Evolutionary conservation across 2,329 filamentous ascomycete species (phyloP).

Genomic region (Monosporascus sp.): DNA sequence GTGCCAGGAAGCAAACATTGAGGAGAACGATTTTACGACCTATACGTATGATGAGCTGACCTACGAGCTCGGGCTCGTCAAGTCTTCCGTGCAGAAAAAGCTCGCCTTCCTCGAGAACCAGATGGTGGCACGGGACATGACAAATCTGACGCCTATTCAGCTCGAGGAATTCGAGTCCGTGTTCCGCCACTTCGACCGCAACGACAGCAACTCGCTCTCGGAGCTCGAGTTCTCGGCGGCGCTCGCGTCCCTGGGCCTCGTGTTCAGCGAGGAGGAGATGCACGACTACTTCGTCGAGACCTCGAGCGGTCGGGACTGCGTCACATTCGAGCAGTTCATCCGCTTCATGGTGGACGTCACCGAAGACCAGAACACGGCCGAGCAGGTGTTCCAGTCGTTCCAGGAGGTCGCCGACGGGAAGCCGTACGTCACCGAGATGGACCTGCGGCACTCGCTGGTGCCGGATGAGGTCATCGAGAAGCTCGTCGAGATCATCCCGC

Average conservation of each 20-base stretch:
- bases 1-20: constrained; percentile 94
- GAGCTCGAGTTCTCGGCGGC: constrained; percentile 96
- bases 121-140: constrained; percentile 97
- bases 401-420: constrained; percentile 96
- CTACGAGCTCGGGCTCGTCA: constrained; percentile 90
- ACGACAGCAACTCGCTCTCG: constrained; percentile 81
- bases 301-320: constrained; percentile 70
- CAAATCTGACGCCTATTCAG: constrained; percentile 95
- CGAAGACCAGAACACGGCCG: constrained; percentile 96
- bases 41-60: constrained; percentile 95
- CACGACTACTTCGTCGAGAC: constrained; percentile 89
- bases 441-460: constrained; percentile 88
- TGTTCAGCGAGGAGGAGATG: constrained; percentile 98
- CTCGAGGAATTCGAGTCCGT: constrained; percentile 98
- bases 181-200: constrained; percentile 95
- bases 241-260: constrained; percentile 86
- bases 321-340: constrained; percentile 98
- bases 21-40: constrained; percentile 99
- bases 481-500: constrained; percentile 79
- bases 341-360: constrained; percentile 99
- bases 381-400: constrained; percentile 98
- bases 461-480: constrained; percentile 97
- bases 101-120: constrained; percentile 96
- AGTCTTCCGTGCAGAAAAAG: constrained; percentile 91
- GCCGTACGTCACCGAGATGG: constrained; percentile 97